A percentile compares a stretch with the other conserved stretches of the same genome.
These are phyloP conservation scores for Naganishia onofrii DNA, from an alignment of 768 basidiomycete genomes.

Conservation along the genomic window DNA sequence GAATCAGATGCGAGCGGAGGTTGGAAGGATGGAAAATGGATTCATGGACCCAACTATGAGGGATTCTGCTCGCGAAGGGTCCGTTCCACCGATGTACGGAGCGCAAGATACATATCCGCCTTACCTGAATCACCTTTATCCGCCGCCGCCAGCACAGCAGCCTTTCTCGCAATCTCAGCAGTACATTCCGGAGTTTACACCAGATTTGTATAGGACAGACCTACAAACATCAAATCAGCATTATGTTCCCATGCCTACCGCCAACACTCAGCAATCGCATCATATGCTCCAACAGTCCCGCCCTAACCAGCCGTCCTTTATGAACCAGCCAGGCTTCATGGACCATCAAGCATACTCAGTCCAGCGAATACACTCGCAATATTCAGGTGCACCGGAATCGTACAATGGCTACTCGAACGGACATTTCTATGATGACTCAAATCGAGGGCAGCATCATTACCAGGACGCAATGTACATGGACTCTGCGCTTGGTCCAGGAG, in stretches of 20 bases:
- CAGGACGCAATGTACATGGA: neutral
- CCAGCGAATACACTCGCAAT: neutral
- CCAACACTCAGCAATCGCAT: neutral
- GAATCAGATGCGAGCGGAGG: slow-evolving; percentile 10
- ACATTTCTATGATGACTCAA: neutral
- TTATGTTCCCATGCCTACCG: neutral
- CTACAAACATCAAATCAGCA: neutral
- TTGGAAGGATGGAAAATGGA: neutral
- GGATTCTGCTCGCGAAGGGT: neutral
- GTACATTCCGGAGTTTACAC: neutral
- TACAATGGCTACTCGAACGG: neutral
- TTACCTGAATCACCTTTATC: slow-evolving; percentile 4
- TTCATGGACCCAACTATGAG: neutral
- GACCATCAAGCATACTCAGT: neutral
- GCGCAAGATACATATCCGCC: neutral
- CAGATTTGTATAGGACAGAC: neutral
- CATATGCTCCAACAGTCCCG: neutral
- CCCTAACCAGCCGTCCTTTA: neutral
- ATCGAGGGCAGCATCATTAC: neutral
- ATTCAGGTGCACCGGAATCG: neutral
- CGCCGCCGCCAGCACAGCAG: neutral
- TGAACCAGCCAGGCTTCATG: neutral
- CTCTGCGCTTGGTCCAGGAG: neutral
- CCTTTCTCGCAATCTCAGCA: neutral
- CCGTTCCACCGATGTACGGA: neutral